A percentile compares a stretch with the other conserved stretches of the same genome.
phyloP scores from a whole-genome alignment of 2,329 filamentous ascomycete species.

The Daldinia sp. region DNA sequence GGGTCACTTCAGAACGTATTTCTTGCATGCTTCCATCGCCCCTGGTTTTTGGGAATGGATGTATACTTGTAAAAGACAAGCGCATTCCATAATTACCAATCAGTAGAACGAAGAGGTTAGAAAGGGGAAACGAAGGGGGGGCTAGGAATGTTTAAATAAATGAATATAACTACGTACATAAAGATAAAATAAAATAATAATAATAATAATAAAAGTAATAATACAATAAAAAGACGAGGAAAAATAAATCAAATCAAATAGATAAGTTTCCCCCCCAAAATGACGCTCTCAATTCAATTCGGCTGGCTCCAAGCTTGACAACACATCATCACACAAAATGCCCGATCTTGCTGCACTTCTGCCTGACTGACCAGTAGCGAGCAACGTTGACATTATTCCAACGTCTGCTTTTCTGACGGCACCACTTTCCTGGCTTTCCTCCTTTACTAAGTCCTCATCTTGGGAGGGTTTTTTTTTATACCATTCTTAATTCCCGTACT shows the following conservation, averaged over 20 bases:
- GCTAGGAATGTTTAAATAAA: slow-evolving; percentile 5
- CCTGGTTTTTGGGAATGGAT: slow-evolving; percentile 15
- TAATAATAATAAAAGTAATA: no score
- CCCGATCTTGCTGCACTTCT: slow-evolving; percentile 57
- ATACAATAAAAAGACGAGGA: no score
- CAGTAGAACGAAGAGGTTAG: slow-evolving; percentile 7
- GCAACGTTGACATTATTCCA: slow-evolving; percentile 37
- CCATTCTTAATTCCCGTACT: slow-evolving; percentile 1
- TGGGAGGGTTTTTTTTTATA: background rate
- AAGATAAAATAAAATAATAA: slow-evolving; percentile 1
- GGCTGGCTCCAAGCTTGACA: slow-evolving; percentile 53
- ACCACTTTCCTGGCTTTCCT: slow-evolving; percentile 28
- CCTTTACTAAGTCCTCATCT: background rate
- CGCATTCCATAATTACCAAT: background rate
- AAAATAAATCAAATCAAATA: slow-evolving; percentile 5
- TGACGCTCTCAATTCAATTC: slow-evolving; percentile 23
- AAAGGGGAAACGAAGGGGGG: background rate
- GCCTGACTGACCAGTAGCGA: slow-evolving; percentile 53
- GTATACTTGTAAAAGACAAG: slow-evolving; percentile 24
- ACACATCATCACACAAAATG: slow-evolving; percentile 58
- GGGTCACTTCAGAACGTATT: slow-evolving; percentile 28
- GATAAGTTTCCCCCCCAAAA: slow-evolving; percentile 22
- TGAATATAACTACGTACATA: background rate
- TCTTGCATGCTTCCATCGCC: slow-evolving; percentile 33
- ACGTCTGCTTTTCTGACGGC: slow-evolving; percentile 41